Evolutionary conservation across 2,329 filamentous ascomycete genomes (phyloP).

Genomic region (Didymella keratinophila): DNA sequence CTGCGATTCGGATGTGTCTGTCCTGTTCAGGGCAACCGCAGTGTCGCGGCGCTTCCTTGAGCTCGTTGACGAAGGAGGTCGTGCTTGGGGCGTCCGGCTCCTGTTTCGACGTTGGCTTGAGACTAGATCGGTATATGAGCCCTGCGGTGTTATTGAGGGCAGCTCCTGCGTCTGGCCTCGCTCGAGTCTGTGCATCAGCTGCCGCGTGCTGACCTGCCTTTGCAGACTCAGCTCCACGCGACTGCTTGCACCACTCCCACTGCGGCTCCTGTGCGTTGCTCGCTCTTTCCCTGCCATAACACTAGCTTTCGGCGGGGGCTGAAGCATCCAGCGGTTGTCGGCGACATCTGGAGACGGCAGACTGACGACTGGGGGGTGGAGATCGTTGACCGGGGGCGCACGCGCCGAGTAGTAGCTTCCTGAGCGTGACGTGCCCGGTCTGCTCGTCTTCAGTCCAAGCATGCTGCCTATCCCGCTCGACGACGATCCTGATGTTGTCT

Average conservation of each 20-base stretch:
- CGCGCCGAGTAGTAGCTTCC: slow-evolving; percentile 50
- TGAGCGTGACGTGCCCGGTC: slow-evolving; percentile 43
- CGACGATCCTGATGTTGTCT: slow-evolving; percentile 41
- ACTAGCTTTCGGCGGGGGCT: slow-evolving; percentile 87
- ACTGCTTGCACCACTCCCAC: slow-evolving; percentile 55
- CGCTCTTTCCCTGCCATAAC: slow-evolving; percentile 88
- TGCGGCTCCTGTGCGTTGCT: slow-evolving; percentile 67
- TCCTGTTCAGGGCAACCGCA: slow-evolving; percentile 31
- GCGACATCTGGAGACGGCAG: slow-evolving; percentile 73
- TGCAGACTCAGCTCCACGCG: slow-evolving; percentile 49
- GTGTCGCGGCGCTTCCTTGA: slow-evolving; percentile 43
- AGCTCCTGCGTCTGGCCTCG: slow-evolving; percentile 48
- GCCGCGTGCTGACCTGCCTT: slow-evolving; percentile 50
- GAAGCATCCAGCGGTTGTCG: slow-evolving; percentile 88
- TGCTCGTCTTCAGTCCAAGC: slow-evolving; percentile 25
- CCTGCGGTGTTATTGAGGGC: slow-evolving; percentile 47
- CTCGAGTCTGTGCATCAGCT: slow-evolving; percentile 47
- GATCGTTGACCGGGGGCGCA: slow-evolving; percentile 81
- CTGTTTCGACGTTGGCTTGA: slow-evolving; percentile 42
- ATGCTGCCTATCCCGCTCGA: slow-evolving; percentile 41
- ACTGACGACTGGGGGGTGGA: slow-evolving; percentile 84
- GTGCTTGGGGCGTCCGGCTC: slow-evolving; percentile 38
- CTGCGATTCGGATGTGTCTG: slow-evolving; percentile 31
- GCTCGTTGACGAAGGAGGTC: slow-evolving; percentile 42
- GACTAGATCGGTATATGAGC: slow-evolving; percentile 43